Percentiles rank a stretch among this genome's conserved stretches.
These are phyloP conservation scores for Sideroxylon spinosum DNA, from an alignment of 179 eudicot genomes.

Conservation along the genomic window DNA sequence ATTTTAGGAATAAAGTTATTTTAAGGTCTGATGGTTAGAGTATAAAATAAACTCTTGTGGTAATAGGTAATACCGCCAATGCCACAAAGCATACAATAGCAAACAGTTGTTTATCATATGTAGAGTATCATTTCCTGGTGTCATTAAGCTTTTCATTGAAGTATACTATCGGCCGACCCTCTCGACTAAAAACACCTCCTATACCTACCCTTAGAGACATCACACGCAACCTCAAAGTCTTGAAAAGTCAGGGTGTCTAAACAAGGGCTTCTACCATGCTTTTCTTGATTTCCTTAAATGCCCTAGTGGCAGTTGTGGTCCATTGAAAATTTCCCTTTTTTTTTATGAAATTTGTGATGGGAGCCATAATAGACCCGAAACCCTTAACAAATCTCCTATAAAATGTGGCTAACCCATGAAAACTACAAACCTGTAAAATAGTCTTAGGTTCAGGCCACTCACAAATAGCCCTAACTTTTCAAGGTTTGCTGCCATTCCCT, in stretches of 20 bases:
- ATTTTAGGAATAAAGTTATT: no score
- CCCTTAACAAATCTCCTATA: not conserved
- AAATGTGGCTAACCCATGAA: not conserved
- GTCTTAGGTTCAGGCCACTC: not conserved
- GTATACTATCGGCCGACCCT: not conserved
- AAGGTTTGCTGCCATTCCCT: not conserved
- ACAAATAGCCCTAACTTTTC: not conserved
- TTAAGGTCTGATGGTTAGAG: no score
- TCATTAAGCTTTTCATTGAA: no score
- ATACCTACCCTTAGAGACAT: not conserved
- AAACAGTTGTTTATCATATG: no score
- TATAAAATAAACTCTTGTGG: no score
- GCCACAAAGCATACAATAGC: no score
- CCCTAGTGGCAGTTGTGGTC: not conserved
- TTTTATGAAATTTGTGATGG: not conserved
- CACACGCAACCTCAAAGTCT: not conserved
- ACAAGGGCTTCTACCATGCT: not conserved
- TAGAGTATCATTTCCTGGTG: no score
- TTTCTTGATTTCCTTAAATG: not conserved
- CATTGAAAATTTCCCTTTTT: not conserved
- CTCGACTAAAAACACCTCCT: not conserved
- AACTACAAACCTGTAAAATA: not conserved
- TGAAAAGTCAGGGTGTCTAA: not conserved
- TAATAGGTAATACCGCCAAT: no score
- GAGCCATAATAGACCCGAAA: constrained; percentile 7